Base-by-base conservation (phyloP, 2,329 filamentous ascomycete species). In the Aspergillus sojae region DNA sequence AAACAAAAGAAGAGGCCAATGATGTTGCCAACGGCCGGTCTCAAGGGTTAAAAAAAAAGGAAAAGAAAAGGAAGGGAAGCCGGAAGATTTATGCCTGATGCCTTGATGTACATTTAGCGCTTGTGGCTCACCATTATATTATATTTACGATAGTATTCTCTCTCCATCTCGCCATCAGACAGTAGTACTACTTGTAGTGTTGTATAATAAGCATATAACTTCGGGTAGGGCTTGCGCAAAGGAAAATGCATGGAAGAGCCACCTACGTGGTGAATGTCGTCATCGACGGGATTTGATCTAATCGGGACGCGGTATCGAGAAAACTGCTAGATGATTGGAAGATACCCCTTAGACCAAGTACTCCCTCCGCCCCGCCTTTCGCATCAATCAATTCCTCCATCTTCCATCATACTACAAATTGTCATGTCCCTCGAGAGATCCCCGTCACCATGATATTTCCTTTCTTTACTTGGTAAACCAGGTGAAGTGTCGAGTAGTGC, bases 61-160 rank as follows among this genome's bases (percentile, higher is more conserved):
- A 45, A 26, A 61, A 21, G 14, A 58, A 58, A 58, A 30, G 39
- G 48, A 46, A 62, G 16, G 26, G 32, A 50, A 41, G 39, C 19
- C 19, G 39, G 41, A 57, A 64, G 60, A 60, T 57, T 58, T 62
- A 63, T 62, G 61, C 53, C 56, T 67, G 61, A 67, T 65, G 65
- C 48, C 65, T 62, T 45, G 5, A 60, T 67, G 65, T 67, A 65
- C 59, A 61, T 57, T 63, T 63, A 65, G 64, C 64, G 64, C 58
- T 36, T 61, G 56, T 61, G 48, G 12, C 48, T 52, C 21, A 16
- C 12, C 54, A 61, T 56, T 46, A 48, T 61, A 52, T 19, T 41
- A 7, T 41, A n/a, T 19, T n/a, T 19, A 41, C 39, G 39, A 41
- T 16, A 36, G 34, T 5, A 36, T 36, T 36, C 34, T 36, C 11